These are phyloP conservation scores for Coemansia aciculifera DNA, from an alignment of 192 early-diverging fungal species.

Conservation along the genomic window DNA sequence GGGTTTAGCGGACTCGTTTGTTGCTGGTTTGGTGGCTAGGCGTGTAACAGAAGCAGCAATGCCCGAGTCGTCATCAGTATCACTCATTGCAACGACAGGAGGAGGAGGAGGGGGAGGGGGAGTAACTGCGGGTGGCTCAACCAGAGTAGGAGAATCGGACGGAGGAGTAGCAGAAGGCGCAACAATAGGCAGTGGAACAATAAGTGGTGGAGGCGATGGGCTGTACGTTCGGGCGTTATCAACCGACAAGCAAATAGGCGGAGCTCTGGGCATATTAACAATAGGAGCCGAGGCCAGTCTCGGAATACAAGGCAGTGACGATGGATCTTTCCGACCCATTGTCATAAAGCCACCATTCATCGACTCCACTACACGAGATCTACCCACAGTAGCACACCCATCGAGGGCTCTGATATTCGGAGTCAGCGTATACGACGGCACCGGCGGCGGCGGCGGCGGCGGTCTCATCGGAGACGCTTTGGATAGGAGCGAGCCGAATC, in stretches of 20 bases:
- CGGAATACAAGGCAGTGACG: not conserved
- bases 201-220: not conserved
- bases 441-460: not conserved
- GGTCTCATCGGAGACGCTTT: not conserved
- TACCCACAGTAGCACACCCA: not conserved
- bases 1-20: not conserved
- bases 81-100: not conserved
- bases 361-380: not conserved
- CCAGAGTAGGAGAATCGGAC: not conserved
- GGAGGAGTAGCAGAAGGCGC: not conserved
- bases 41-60: constrained; percentile 31
- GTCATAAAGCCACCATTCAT: not conserved
- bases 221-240: not conserved
- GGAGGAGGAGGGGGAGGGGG: not conserved
- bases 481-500: constrained; percentile 35
- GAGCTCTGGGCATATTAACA: not conserved
- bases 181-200: not conserved
- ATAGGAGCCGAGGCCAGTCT: not conserved
- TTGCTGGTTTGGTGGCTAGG: constrained; percentile 6
- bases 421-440: not conserved
- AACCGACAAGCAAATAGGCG: not conserved
- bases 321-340: not conserved
- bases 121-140: too few relatives aligned
- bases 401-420: not conserved
- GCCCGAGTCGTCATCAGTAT: constrained; percentile 43